Percentiles rank a stretch among this genome's conserved stretches.
Evolutionary conservation across 2,329 filamentous ascomycete species (phyloP).

Genomic region (Alternaria arborescens): DNA sequence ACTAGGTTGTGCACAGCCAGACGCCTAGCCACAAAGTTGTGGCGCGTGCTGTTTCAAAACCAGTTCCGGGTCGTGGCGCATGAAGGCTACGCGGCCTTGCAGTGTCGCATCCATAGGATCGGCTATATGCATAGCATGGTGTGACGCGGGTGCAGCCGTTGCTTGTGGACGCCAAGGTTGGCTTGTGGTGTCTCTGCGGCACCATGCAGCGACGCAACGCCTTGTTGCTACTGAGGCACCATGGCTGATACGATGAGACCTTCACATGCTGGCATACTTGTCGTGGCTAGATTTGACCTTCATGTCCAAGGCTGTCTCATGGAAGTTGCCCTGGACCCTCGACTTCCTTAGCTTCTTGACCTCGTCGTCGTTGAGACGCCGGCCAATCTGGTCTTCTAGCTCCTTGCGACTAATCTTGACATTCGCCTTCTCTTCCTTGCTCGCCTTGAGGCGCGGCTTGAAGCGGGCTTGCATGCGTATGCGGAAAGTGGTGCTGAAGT

Average conservation of each 20-base stretch:
- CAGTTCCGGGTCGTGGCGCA: conserved; percentile 19
- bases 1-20: conserved; percentile 12
- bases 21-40: conserved; percentile 18
- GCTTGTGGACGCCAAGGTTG: conserved; percentile 18
- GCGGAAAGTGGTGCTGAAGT: conserved; percentile 75
- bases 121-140: conserved; percentile 13
- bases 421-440: conserved; percentile 81
- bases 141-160: conserved; percentile 10
- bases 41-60: conserved; percentile 17
- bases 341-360: conserved; percentile 84
- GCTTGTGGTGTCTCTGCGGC: neutral
- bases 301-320: conserved; percentile 84
- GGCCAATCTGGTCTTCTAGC: conserved; percentile 80
- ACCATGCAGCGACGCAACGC: neutral
- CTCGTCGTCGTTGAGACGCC: conserved; percentile 83
- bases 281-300: conserved; percentile 85
- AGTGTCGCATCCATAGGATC: conserved; percentile 5
- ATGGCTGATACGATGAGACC: neutral
- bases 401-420: conserved; percentile 88
- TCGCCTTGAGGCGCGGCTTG: conserved; percentile 81
- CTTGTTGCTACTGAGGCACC: neutral
- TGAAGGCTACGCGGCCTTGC: conserved; percentile 7
- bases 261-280: conserved; percentile 45
- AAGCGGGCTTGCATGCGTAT: conserved; percentile 95
- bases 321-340: conserved; percentile 84